A percentile compares a stretch with the other conserved stretches of the same genome.
These are phyloP conservation scores for Aspergillus nidulans DNA, from an alignment of 495 filamentous ascomycete species.

Conservation along the genomic window DNA sequence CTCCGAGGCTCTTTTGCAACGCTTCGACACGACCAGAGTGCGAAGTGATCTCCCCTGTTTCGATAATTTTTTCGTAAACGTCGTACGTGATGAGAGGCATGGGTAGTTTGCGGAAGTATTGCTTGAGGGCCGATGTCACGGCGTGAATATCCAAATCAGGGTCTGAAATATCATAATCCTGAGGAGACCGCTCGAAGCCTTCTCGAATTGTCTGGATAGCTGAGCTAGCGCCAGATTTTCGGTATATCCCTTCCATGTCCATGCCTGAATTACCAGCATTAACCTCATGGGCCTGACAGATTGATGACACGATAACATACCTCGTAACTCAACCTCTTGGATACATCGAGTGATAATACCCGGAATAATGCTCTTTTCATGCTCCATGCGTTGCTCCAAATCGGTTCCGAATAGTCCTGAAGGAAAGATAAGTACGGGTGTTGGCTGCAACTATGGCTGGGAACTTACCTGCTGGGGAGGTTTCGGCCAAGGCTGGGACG, in stretches of 20 bases:
- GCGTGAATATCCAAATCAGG: constrained; percentile 92
- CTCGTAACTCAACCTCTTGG: constrained; percentile 90
- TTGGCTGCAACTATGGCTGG: neutral
- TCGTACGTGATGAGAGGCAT: constrained; percentile 89
- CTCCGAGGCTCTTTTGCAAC: constrained; percentile 64
- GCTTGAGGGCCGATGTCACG: constrained; percentile 92
- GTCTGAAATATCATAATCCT: constrained; percentile 84
- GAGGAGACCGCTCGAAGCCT: constrained; percentile 73
- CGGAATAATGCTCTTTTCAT: constrained; percentile 85
- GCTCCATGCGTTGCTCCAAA: constrained; percentile 77
- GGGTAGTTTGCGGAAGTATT: constrained; percentile 94
- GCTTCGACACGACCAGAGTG: constrained; percentile 53
- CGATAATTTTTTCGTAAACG: constrained; percentile 83
- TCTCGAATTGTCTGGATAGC: constrained; percentile 83
- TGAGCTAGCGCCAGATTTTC: constrained; percentile 88
- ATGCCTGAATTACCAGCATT: constrained; percentile 56
- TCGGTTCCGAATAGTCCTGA: constrained; percentile 84
- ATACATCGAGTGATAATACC: constrained; percentile 90
- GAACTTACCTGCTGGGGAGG: constrained; percentile 43
- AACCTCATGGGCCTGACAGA: neutral
- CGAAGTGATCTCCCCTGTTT: constrained; percentile 50
- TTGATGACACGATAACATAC: constrained; percentile 28
- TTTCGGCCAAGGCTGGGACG: constrained; percentile 49
- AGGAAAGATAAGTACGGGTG: neutral
- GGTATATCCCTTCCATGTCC: constrained; percentile 97